phyloP scores from a whole-genome alignment of 176 grass and related monocot species.

The Elymus sibiricus region DNA sequence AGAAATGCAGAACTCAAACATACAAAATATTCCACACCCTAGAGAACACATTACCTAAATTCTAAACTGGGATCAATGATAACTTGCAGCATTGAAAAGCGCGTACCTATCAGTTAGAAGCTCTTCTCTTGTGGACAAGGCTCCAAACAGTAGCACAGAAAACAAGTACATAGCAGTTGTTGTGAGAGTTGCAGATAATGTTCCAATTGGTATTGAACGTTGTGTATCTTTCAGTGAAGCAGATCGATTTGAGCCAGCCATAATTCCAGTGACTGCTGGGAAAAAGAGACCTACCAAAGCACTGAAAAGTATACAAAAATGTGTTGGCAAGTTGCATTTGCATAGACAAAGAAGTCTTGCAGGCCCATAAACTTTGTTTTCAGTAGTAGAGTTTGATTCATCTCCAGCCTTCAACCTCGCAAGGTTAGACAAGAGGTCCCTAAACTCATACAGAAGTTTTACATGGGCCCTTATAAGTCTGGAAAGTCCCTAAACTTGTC shows the following conservation, averaged over 20 bases:
- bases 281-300: constrained; percentile 98
- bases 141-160: constrained; percentile 89
- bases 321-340: constrained; percentile 17
- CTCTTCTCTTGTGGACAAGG: constrained; percentile 88
- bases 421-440: neutral
- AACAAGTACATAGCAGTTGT: constrained; percentile 86
- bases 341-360: neutral
- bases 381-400: neutral
- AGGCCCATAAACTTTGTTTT: neutral
- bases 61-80: neutral
- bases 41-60: constrained; percentile 7
- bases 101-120: constrained; percentile 84
- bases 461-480: neutral
- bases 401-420: neutral
- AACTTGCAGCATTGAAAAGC: constrained; percentile 19
- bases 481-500: neutral
- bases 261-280: constrained; percentile 98
- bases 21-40: neutral
- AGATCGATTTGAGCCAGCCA: constrained; percentile 97
- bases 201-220: constrained; percentile 94
- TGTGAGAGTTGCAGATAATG: constrained; percentile 74
- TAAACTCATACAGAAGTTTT: constrained; percentile 2
- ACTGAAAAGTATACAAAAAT: constrained; percentile 53
- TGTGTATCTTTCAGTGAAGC: constrained; percentile 97
- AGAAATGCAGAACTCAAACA: constrained; percentile 10